These are phyloP conservation scores for Lyophyllum semitale DNA, from an alignment of 768 basidiomycete species.

Conservation along the genomic window DNA sequence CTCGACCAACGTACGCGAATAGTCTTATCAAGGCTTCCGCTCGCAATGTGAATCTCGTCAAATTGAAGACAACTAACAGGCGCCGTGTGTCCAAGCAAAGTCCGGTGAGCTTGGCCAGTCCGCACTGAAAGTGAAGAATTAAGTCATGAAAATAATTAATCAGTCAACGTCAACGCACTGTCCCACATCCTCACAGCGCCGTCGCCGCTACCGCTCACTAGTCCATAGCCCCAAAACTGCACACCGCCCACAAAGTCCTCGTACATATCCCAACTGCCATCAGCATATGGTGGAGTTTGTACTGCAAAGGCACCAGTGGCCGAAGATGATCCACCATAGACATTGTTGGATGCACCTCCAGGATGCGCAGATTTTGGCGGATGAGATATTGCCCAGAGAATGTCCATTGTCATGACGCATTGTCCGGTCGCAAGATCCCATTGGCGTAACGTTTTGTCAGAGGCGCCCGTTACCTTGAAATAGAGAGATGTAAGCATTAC, in stretches of 20 bases:
- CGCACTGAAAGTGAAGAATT: conserved; percentile 62
- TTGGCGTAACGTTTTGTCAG: conserved; percentile 96
- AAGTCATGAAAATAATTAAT: not conserved
- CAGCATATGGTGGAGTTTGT: conserved; percentile 84
- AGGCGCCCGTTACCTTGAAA: conserved; percentile 89
- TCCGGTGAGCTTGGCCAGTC: conserved; percentile 95
- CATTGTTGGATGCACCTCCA: conserved; percentile 39
- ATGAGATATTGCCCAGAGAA: conserved; percentile 98
- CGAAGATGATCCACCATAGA: conserved; percentile 55
- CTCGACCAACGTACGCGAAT: conserved; percentile 62
- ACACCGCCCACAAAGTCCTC: conserved; percentile 97
- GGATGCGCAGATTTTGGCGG: conserved; percentile 54
- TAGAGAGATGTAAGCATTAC: conserved; percentile 19
- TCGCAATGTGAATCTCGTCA: conserved; percentile 92
- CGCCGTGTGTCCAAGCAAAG: conserved; percentile 87
- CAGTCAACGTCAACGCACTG: conserved; percentile 58
- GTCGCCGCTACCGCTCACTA: conserved; percentile 96
- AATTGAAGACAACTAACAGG: conserved; percentile 96
- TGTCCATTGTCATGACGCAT: conserved; percentile 99
- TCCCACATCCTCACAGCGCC: conserved; percentile 99
- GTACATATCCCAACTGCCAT: conserved; percentile 93
- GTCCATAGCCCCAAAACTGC: conserved; percentile 98
- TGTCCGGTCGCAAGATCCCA: conserved; percentile 98
- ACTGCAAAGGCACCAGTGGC: conserved; percentile 72
- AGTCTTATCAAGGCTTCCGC: conserved; percentile 92